Evolutionary conservation across 2,329 filamentous ascomycete species (phyloP).

Genomic region (Neopestalotiopsis sp.): DNA sequence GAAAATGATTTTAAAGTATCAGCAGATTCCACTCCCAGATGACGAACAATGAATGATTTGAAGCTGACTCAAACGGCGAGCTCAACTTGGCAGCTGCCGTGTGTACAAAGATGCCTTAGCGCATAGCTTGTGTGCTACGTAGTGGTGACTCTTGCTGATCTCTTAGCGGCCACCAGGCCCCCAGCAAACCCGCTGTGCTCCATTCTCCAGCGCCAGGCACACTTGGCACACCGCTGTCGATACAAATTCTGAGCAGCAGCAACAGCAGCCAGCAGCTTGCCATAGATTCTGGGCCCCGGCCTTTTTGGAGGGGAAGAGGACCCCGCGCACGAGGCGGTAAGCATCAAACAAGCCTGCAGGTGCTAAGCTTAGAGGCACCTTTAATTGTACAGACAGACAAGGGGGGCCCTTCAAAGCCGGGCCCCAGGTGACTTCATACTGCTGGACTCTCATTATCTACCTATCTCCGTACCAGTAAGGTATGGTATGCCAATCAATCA

Average conservation of each 20-base stretch:
- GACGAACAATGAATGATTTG: neutral
- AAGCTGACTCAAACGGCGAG: conserved; percentile 16
- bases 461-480: too few relatives aligned
- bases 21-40: neutral
- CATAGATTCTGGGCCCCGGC: neutral
- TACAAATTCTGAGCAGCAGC: neutral
- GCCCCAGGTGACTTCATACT: conserved; percentile 17
- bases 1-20: neutral
- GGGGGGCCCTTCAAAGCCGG: neutral
- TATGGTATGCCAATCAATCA: too few relatives aligned
- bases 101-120: neutral
- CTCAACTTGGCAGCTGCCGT: neutral
- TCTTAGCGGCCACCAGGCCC: neutral
- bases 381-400: neutral
- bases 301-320: neutral
- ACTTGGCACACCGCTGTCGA: neutral
- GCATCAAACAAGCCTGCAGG: neutral
- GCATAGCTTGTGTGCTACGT: neutral
- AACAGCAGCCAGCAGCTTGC: neutral
- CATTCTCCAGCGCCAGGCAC: neutral
- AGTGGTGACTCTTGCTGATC: conserved; percentile 7
- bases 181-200: neutral
- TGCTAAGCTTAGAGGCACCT: neutral
- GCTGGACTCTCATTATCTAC: neutral
- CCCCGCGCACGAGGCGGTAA: conserved; percentile 8